Base-by-base conservation (phyloP, 352 stramenopile species). In the Globisporangium nagaii region DNA sequence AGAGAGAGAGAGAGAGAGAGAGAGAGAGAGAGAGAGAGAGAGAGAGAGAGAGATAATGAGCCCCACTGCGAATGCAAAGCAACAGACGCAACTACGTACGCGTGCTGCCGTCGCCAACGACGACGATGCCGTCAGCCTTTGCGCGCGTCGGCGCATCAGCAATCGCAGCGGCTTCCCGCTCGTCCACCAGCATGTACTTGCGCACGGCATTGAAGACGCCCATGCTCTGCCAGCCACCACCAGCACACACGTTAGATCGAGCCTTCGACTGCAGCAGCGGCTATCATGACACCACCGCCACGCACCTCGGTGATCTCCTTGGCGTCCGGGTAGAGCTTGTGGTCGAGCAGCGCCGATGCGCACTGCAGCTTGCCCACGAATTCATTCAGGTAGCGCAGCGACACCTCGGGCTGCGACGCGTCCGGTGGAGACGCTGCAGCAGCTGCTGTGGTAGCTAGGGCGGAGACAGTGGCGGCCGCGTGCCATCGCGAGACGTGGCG, bases 291-390 rank as follows among this genome's bases (percentile, higher is more conserved):
- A 12, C 11, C 20, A n/a, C 36, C 36, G 20, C 8, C 12, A 37
- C 19, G 40, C 58, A 90, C 80, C 70, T 93, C 83, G 11, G 83
- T 90, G 56, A 93, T 71, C 63, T 93, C 83, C 53, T 93, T 93
- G 11, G 80, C 79, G 49, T 93, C 80, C 10, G 83, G 83, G 49
- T 88, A 93, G 24, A 93, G 65, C 17, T 75, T 70, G 48, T 87
- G 75, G 47, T 86, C 72, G 24, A 93, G 73, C 39, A 93, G 56
- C 9, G 70, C 64, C 28, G 83, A 64, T 9, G 78, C 71, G 61
- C 83, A 93, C 52, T 88, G 78, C 50, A 93, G 46, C 52, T 88
- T 84, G 54, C 76, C 79, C 31, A 93, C 79, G 45, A 93, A 93
- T 57, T 93, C 83, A 56, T 93, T 84, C 57, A 93, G 65, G 54